These are phyloP conservation scores for Tolypocladium inflatum DNA, from an alignment of 2,329 filamentous ascomycete genomes.

Conservation along the genomic window DNA sequence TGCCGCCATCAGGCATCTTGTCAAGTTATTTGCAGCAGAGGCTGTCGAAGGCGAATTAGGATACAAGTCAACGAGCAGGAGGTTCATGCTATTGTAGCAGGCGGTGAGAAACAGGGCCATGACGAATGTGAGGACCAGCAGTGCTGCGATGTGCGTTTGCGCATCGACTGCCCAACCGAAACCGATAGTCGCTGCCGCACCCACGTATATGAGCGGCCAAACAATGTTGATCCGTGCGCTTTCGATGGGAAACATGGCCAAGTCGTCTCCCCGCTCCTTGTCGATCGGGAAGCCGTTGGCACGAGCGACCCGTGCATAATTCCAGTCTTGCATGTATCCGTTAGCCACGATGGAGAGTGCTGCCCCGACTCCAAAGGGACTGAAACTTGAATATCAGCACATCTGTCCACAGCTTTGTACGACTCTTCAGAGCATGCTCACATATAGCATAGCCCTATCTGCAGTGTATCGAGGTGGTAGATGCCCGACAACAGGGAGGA, in stretches of 20 bases:
- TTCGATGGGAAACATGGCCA: not conserved
- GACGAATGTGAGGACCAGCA: not conserved
- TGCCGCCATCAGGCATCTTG: slow-evolving; percentile 1
- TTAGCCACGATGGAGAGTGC: not conserved
- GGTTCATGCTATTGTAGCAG: not conserved
- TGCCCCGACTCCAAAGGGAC: not conserved
- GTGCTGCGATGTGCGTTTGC: not conserved
- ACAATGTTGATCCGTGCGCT: not conserved
- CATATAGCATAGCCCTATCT: not conserved
- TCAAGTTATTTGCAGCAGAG: not conserved
- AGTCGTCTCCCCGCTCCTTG: not conserved
- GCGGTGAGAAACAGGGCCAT: not conserved
- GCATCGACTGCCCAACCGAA: not conserved
- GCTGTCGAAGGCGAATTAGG: not conserved
- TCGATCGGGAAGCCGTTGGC: not conserved
- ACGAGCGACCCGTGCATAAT: not conserved
- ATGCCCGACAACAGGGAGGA: not conserved
- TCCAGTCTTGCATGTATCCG: not conserved
- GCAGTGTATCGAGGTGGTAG: not conserved
- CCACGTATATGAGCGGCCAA: not conserved
- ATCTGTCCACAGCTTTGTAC: not conserved
- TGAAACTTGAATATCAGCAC: not conserved
- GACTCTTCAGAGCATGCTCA: not conserved
- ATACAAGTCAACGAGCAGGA: not conserved
- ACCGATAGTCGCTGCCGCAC: not conserved